Percentiles rank a stretch among this genome's conserved stretches.
Evolutionary conservation across 1,284 basidiomycete species (phyloP).

Genomic region (Apiotrichum laibachii): DNA sequence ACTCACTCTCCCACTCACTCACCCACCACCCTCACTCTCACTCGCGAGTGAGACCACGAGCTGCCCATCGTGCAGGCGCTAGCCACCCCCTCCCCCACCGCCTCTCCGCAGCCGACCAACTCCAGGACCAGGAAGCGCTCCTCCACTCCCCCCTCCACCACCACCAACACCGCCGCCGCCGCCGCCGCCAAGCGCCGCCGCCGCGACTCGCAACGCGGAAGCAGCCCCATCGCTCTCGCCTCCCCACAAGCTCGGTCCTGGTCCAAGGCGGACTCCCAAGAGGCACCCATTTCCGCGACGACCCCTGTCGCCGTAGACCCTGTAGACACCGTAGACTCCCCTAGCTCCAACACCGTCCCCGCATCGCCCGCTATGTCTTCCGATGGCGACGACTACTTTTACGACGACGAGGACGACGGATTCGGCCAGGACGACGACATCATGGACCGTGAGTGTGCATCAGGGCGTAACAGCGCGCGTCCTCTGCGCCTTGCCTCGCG

Average conservation of each 20-base stretch:
- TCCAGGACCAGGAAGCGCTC: not conserved
- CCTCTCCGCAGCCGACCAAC: conserved; percentile 12
- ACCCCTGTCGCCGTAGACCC: not conserved
- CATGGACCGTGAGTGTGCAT: conserved; percentile 29
- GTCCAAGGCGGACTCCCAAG: conserved; percentile 7
- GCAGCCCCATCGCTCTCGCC: not conserved
- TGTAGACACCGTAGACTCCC: not conserved
- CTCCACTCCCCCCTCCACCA: not conserved
- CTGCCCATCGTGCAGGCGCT: conserved; percentile 18
- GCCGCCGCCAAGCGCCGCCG: not conserved
- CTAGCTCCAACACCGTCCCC: conserved; percentile 3
- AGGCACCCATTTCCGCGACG: not conserved
- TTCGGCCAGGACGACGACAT: conserved; percentile 38
- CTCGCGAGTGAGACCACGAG: not conserved
- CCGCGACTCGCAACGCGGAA: not conserved
- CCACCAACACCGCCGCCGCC: not conserved
- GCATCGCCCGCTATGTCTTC: conserved; percentile 40
- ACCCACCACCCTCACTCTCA: not conserved
- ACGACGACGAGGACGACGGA: conserved; percentile 43
- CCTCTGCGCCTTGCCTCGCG: not conserved
- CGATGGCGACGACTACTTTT: conserved; percentile 45
- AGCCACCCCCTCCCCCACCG: conserved; percentile 16
- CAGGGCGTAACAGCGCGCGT: not conserved
- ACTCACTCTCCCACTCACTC: not conserved
- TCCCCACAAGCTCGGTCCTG: not conserved